Evolutionary conservation across 306 rosid genomes (phyloP).

Genomic region (Biancaea sappan): DNA sequence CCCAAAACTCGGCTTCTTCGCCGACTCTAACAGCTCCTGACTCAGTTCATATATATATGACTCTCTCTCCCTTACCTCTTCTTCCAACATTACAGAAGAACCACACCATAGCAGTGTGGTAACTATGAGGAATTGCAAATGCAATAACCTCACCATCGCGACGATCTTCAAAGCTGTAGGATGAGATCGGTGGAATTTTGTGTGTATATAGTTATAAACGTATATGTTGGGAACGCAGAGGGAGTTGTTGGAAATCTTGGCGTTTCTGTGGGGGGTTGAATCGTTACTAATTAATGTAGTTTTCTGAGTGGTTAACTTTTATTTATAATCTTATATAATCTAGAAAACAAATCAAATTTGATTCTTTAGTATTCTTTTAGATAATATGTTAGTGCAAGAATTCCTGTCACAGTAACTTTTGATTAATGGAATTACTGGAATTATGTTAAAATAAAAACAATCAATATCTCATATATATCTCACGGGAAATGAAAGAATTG

Average conservation of each 20-base stretch:
- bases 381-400: no score
- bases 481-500: no score
- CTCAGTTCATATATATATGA: constrained; percentile 37
- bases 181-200: no score
- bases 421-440: no score
- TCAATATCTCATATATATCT: no score
- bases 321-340: background rate
- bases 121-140: background rate
- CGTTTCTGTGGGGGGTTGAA: background rate
- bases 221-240: no score
- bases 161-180: no score
- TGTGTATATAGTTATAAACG: no score
- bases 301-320: background rate
- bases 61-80: background rate
- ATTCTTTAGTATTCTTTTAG: no score
- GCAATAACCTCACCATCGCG: background rate
- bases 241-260: background rate
- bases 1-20: constrained; percentile 44
- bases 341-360: no score
- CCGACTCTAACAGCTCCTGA: constrained; percentile 47
- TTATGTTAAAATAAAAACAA: no score
- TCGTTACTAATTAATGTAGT: background rate
- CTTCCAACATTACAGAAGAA: background rate
- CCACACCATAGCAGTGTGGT: background rate
- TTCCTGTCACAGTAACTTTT: no score